Conservation (phyloP, 192 early-diverging fungal genomes). For the Phlyctochytrium planicorne region DNA sequence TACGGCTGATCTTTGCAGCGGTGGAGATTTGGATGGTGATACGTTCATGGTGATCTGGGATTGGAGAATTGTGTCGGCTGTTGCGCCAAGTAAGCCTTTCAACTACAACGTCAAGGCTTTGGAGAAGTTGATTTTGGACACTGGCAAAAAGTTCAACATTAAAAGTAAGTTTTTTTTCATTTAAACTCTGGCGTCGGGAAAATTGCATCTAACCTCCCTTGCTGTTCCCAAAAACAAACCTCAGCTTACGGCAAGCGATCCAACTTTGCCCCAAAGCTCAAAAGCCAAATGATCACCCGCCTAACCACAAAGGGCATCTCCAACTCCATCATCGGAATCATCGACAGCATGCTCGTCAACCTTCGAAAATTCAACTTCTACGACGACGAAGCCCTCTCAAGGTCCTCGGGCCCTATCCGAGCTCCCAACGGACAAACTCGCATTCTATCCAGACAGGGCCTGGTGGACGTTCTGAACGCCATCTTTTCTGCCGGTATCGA, state of each 20-base stretch:
- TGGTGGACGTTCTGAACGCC: constrained; percentile 19
- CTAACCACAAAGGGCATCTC: neutral
- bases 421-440: neutral
- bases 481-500: constrained; percentile 21
- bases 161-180: neutral
- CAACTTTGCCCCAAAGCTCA: too few species aligned
- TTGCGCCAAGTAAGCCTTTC: constrained; percentile 16
- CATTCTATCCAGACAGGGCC: neutral
- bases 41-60: constrained; percentile 32
- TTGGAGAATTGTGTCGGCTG: constrained; percentile 3
- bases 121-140: constrained; percentile 1
- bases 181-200: too few species aligned
- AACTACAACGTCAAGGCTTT: constrained; percentile 19
- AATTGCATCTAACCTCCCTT: too few species aligned
- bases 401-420: too few species aligned
- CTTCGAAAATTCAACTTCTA: neutral
- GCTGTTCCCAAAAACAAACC: too few species aligned
- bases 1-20: constrained; percentile 14
- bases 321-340: neutral
- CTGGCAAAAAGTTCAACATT: constrained; percentile 13
- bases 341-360: neutral
- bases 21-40: constrained; percentile 36
- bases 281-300: too few species aligned
- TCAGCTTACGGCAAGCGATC: too few species aligned
- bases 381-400: neutral